These are phyloP conservation scores for Aspergillus tamarii DNA, from an alignment of 2,329 filamentous ascomycete genomes.

Conservation along the genomic window DNA sequence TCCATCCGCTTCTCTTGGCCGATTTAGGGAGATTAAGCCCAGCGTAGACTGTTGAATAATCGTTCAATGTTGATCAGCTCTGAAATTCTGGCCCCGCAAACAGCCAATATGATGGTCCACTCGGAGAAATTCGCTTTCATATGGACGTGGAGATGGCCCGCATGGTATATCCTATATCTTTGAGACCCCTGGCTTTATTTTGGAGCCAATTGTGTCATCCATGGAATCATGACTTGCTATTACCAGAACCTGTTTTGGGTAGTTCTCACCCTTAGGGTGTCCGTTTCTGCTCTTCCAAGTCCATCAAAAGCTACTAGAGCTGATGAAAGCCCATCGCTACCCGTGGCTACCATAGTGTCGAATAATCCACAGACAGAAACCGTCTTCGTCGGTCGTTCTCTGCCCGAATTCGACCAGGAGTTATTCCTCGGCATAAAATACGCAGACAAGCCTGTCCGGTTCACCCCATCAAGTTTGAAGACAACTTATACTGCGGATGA, in stretches of 20 bases:
- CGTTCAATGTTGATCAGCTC: not conserved
- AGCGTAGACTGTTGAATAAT: not conserved
- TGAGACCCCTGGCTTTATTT: not conserved
- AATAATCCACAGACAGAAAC: constrained; percentile 10
- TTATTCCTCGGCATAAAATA: constrained; percentile 36
- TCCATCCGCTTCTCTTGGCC: not conserved
- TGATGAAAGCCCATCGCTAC: not conserved
- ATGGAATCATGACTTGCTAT: not conserved
- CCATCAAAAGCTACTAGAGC: not conserved
- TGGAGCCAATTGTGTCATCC: not conserved
- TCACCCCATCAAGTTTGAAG: constrained; percentile 30
- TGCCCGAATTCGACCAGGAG: constrained; percentile 33
- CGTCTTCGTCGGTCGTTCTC: constrained; percentile 29
- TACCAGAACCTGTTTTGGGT: not conserved
- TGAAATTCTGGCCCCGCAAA: not conserved
- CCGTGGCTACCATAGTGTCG: not conserved
- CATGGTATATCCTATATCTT: not conserved
- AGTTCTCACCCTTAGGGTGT: not conserved
- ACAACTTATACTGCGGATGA: constrained; percentile 24
- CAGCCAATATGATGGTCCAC: not conserved
- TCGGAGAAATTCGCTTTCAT: not conserved
- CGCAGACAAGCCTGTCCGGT: constrained; percentile 31
- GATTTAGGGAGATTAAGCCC: not conserved
- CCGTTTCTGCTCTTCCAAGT: not conserved
- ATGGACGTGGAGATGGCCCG: no score